phyloP scores from a whole-genome alignment of 306 rosid genomes.

The Canavalia gladiata region DNA sequence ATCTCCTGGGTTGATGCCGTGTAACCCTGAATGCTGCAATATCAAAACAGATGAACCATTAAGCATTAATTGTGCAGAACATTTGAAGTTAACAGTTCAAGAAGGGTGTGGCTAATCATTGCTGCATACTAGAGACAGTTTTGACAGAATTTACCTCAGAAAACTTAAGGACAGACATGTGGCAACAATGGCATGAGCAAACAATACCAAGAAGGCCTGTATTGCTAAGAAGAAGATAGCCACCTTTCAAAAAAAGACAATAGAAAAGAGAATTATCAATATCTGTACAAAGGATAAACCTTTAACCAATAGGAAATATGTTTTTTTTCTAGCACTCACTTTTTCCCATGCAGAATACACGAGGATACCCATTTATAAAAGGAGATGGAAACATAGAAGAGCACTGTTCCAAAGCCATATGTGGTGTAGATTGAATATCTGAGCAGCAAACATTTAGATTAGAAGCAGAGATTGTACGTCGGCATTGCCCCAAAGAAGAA shows the following conservation, averaged over 20 bases:
- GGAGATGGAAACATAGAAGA: conserved; percentile 36
- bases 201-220: conserved; percentile 68
- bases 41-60: conserved; percentile 36
- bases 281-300: conserved; percentile 7
- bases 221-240: conserved; percentile 56
- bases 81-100: conserved; percentile 26
- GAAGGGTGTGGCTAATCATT: conserved; percentile 4
- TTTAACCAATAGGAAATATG: conserved; percentile 27
- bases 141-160: conserved; percentile 63
- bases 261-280: conserved; percentile 42
- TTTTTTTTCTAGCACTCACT: conserved; percentile 42
- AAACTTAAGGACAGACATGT: conserved; percentile 77
- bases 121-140: conserved; percentile 6
- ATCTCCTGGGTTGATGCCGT: conserved; percentile 65
- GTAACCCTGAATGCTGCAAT: conserved; percentile 74
- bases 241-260: conserved; percentile 48
- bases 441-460: conserved; percentile 31
- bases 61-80: conserved; percentile 31
- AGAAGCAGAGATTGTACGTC: conserved; percentile 13
- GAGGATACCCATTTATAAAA: conserved; percentile 50
- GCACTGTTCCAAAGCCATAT: conserved; percentile 24
- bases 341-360: conserved; percentile 57
- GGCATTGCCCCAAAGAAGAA: conserved; percentile 37
- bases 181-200: conserved; percentile 71
- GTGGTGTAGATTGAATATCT: conserved; percentile 38